Base-by-base conservation (phyloP, 352 stramenopile species). In the Phytopythium boreale region DNA sequence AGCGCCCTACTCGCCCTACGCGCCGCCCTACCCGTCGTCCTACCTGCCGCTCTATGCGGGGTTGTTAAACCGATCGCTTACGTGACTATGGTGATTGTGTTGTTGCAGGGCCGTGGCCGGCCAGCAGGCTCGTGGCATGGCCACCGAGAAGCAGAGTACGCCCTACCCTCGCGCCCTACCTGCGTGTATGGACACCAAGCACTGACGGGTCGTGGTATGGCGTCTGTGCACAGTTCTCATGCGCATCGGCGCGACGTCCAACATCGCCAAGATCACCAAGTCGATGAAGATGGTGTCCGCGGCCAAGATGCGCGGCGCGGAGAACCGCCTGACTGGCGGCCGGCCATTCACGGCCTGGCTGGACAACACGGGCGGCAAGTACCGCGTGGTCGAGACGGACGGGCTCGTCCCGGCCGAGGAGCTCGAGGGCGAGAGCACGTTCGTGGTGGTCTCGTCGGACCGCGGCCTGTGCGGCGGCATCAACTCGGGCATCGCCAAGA, bases 211-310 rank as follows among this genome's bases (percentile, higher is more conserved):
- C n/a, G n/a, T n/a, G n/a, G n/a, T n/a, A n/a, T n/a, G n/a, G n/a
- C n/a, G n/a, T n/a, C n/a, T n/a, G n/a, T n/a, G n/a, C n/a, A 2
- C 64, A 80, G 73, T 93, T 88, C 90, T 92, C 63, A 98, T 98
- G 82, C 96, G 98, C 74, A 99, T 99, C 71, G 86, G 88, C 63
- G 97, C 97, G 24, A 99, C 97, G 37, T 98, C 98, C 69, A 99
- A 99, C 89, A 99, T 99, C 65, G 88, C 94, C 70, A 99, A 99
- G 89, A 99, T 99, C 84, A 99, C 98, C 56, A 97, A 97, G 80
- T 99, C 97, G 59, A 99, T 99, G 97, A 99, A 99, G 84, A 99
- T 99, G 97, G 98, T 99, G 77, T 99, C 97, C 63, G 97, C 98
- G 50, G 96, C 97, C 64, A 99, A 99, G 88, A 96, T 99, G 70